Base-by-base conservation (phyloP, 129 eudicot genomes). In the Mikania micrantha region DNA sequence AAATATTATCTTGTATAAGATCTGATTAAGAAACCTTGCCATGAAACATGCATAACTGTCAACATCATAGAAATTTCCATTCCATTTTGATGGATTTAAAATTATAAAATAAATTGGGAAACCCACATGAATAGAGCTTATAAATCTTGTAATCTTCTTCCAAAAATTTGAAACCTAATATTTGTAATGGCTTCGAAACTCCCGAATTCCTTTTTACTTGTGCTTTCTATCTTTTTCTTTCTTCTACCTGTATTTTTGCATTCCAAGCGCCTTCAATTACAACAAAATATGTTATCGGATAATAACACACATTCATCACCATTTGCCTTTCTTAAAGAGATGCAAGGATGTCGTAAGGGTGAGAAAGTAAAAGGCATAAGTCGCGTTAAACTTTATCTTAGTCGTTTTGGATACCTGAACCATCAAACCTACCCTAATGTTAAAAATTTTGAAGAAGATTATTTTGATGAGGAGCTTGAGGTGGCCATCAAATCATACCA, bases 401-500 rank as follows among this genome's bases (percentile, higher is more conserved):
- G 62, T 25, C 62, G 29, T 34, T 78, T 64, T 24, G 82, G 82
- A 41, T 77, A 77, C 63, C 62, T 77, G 24, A 64, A 64, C 67
- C 61, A 77, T 13, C 38, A 56, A 25, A 56, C 38, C 38, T 6
- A 70, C 61, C 35, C 67, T 21, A 45, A 71, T 25, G 34, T 22
- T 40, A 21, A 56, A 20, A n/a, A 67, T 20, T 64, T 58, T 17
- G 39, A 45, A 42, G 67, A 52, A 19, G 81, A 77, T 42, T 39
- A 64, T 42, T 79, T 79, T 50, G 84, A 74, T 11, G 84, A 74
- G 4, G 66, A 48, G 3, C 77, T 74, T 15, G 80, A 79, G 73
- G 66, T 7, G 7, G 77, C 80, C 40, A 42, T 62, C 65, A 79
- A 74, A 50, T 74, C 77, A 0, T 79, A 79, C 77, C 84, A 79